Evolutionary conservation across 805 yeast genomes (phyloP).

Genomic region (Myxozyma lipomycoides): DNA sequence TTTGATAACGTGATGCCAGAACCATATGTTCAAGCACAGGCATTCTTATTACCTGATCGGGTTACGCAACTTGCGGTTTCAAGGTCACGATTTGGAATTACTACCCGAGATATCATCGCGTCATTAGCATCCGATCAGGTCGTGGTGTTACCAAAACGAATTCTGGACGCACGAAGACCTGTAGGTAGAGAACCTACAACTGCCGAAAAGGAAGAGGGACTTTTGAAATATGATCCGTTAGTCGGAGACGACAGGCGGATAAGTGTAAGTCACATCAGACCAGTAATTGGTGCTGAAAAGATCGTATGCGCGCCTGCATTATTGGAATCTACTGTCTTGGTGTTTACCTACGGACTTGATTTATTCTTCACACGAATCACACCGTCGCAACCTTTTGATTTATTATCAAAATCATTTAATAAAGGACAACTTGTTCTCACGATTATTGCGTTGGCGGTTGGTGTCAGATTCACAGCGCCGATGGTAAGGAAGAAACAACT

Average conservation of each 20-base stretch:
- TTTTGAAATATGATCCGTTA: slow-evolving; percentile 64
- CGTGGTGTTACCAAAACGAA: slow-evolving; percentile 62
- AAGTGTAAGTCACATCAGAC: slow-evolving; percentile 52
- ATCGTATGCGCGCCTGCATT: slow-evolving; percentile 49
- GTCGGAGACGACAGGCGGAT: slow-evolving; percentile 48
- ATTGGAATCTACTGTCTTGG: slow-evolving; percentile 70
- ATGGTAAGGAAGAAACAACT: slow-evolving; percentile 53
- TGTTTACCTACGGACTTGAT: slow-evolving; percentile 67
- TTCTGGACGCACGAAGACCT: slow-evolving; percentile 67
- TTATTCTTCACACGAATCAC: slow-evolving; percentile 70
- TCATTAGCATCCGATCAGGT: slow-evolving; percentile 55
- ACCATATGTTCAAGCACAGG: slow-evolving; percentile 51
- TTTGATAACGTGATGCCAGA: slow-evolving; percentile 36
- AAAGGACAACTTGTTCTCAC: slow-evolving; percentile 60
- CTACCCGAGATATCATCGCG: slow-evolving; percentile 61
- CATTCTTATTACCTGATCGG: slow-evolving; percentile 61
- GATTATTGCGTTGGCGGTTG: slow-evolving; percentile 48
- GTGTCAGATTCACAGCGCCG: slow-evolving; percentile 52
- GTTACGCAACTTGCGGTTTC: slow-evolving; percentile 53
- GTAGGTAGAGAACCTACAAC: slow-evolving; percentile 49
- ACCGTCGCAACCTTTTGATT: slow-evolving; percentile 83
- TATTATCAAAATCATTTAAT: slow-evolving; percentile 63
- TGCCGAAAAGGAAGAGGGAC: slow-evolving; percentile 56
- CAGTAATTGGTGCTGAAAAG: slow-evolving; percentile 37
- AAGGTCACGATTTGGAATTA: slow-evolving; percentile 59